Evolutionary conservation across 2,329 filamentous ascomycete species (phyloP), one percentile per base, ranked within the genome.

Genomic region (Aspergillus puulaauensis): DNA sequence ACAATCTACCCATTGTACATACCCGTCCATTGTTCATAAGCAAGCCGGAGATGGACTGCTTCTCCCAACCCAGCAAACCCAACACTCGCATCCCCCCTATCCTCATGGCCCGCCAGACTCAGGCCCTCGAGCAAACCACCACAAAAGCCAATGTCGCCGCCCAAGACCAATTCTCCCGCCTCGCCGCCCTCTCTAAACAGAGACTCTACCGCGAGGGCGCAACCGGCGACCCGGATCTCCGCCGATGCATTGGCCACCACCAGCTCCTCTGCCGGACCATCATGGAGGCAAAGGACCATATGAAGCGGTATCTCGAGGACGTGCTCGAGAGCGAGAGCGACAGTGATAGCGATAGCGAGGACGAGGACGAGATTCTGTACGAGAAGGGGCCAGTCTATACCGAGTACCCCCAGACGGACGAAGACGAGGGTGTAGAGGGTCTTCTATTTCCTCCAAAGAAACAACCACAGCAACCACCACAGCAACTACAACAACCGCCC

Each of bases 211-310:
- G 57, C 19, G 63, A 66, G 41, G 15, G 53, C 6, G 19, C 19
- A 19, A 47, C 56, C 2, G 52, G 57, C n/a, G 62, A 60, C 23
- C 66, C 66, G 4, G 60, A 68, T 48, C 58, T 68, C 11, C 66
- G 66, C n/a, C 64, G 64, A n/a, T 68, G 66, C 27, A 41, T 67
- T 6, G 63, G 60, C 45, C 66, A 68, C 40, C 58, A 65, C 19
- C 44, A 52, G 3, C 52, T 67, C 17, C 59, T 66, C 9, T 57
- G 56, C 3, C 61, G 57, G 2, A 65, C 65, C 3, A 57, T 66
- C 23, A 24, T 62, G 14, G 52, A 60, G 7, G 61, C 64, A 3
- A 60, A 67, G 17, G 39, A 53, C 0, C 61, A 61, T 19, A 59
- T 63, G 49, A 57, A 56, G 49, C 57, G 47, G 11, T 54, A 58